Conservation (phyloP, 345 rosid genomes). For the Camelina hispida region DNA sequence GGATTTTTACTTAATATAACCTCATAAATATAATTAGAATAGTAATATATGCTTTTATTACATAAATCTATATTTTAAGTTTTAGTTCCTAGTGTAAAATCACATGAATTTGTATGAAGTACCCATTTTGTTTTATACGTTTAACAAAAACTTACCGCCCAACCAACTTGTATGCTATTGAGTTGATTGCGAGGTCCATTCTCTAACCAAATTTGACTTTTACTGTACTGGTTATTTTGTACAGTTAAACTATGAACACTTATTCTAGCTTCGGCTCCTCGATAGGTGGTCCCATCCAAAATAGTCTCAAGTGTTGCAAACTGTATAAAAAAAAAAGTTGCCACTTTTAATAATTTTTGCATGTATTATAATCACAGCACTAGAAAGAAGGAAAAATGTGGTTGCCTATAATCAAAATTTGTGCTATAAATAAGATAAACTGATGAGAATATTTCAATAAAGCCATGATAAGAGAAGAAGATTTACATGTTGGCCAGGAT, state of each 20-base stretch:
- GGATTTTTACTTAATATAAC: too few species aligned
- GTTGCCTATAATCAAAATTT: too few species aligned
- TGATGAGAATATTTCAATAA: too few species aligned
- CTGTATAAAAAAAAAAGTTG: not conserved
- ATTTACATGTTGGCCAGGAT: too few species aligned
- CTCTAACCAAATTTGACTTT: constrained; percentile 36
- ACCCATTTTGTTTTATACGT: not conserved
- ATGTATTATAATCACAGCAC: too few species aligned
- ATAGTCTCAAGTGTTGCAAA: constrained; percentile 18
- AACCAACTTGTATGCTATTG: constrained; percentile 32
- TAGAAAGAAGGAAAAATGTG: too few species aligned
- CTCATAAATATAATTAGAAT: too few species aligned
- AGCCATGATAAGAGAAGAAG: too few species aligned
- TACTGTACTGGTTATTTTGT: not conserved
- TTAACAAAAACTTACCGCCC: constrained; percentile 21
- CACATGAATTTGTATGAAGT: not conserved
- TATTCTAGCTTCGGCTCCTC: constrained; percentile 31
- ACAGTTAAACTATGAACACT: constrained; percentile 12
- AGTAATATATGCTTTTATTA: too few species aligned
- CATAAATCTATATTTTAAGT: too few species aligned
- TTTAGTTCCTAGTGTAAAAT: not conserved
- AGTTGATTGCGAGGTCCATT: constrained; percentile 25
- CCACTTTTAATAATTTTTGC: too few species aligned
- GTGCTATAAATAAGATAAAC: too few species aligned
- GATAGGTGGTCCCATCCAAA: not conserved